A percentile compares a stretch with the other conserved stretches of the same genome.
Evolutionary conservation across 148 eudicot genomes (phyloP).

Genomic region (Vaccinium myrtillus): DNA sequence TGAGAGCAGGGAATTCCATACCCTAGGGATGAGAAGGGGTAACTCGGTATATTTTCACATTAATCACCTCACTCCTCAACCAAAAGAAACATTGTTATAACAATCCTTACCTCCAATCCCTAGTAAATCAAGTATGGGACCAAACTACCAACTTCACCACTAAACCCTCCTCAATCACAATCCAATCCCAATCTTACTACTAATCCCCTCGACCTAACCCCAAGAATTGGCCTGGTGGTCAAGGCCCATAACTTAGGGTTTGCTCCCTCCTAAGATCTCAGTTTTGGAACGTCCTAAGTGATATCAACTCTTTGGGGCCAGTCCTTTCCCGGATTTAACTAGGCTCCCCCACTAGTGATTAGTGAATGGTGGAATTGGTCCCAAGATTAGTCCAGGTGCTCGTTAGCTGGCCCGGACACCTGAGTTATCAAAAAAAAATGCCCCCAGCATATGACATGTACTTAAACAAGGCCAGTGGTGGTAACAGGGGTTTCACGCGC

Average conservation of each 20-base stretch:
- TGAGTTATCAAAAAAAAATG: neutral
- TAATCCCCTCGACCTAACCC: neutral
- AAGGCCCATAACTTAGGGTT: neutral
- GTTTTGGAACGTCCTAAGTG: neutral
- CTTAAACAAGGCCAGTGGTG: neutral
- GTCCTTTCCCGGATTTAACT: neutral
- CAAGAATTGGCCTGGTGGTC: neutral
- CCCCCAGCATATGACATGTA: neutral
- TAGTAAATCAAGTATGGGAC: neutral
- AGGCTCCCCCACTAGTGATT: neutral
- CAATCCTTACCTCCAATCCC: neutral
- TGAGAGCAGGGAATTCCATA: neutral
- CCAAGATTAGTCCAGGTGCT: neutral
- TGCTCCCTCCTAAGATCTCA: neutral
- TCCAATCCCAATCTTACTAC: neutral
- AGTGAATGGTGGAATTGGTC: neutral
- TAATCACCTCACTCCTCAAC: neutral
- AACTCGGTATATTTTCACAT: neutral
- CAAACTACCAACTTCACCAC: neutral
- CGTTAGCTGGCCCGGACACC: neutral
- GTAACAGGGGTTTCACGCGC: neutral
- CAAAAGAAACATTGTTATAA: neutral
- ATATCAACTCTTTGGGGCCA: neutral
- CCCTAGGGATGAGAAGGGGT: neutral
- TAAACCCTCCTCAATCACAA: neutral